These are phyloP conservation scores for Thielaviopsis ethacetica DNA, from an alignment of 2,329 filamentous ascomycete species.

Conservation along the genomic window DNA sequence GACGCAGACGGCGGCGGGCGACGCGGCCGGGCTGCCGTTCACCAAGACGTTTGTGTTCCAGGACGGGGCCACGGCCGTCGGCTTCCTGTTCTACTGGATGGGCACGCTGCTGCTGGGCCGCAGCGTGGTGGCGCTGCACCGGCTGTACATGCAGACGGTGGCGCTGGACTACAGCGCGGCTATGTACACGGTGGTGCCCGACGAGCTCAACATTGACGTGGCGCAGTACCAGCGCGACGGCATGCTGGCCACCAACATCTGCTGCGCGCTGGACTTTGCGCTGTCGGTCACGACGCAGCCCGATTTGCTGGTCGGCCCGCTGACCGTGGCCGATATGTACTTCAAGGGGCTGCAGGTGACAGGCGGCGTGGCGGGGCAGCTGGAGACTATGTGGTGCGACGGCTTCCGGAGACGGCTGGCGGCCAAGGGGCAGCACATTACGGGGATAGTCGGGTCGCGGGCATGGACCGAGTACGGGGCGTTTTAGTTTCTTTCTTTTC, in stretches of 20 bases:
- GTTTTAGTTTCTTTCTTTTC: background rate
- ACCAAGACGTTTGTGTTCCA: conserved; percentile 28
- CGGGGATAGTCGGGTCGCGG: conserved; percentile 22
- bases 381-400: conserved; percentile 33
- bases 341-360: conserved; percentile 24
- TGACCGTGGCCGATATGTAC: conserved; percentile 26
- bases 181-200: conserved; percentile 24
- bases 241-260: conserved; percentile 31
- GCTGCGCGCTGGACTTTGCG: conserved; percentile 32
- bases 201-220: conserved; percentile 25
- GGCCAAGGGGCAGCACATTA: conserved; percentile 26
- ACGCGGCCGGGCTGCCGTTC: conserved; percentile 24
- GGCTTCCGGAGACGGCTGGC: conserved; percentile 24
- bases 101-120: conserved; percentile 32
- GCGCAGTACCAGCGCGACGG: conserved; percentile 27
- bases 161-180: conserved; percentile 21
- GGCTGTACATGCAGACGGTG: conserved; percentile 27
- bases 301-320: conserved; percentile 27
- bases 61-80: conserved; percentile 27
- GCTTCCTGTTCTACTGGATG: conserved; percentile 38
- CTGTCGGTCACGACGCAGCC: conserved; percentile 28
- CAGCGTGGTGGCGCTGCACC: conserved; percentile 29
- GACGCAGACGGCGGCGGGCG: conserved; percentile 15
- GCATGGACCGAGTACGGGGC: conserved; percentile 18
- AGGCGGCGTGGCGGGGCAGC: conserved; percentile 23